Base-by-base conservation (phyloP, 805 yeast species). In the Gaillardinia entomophila region DNA sequence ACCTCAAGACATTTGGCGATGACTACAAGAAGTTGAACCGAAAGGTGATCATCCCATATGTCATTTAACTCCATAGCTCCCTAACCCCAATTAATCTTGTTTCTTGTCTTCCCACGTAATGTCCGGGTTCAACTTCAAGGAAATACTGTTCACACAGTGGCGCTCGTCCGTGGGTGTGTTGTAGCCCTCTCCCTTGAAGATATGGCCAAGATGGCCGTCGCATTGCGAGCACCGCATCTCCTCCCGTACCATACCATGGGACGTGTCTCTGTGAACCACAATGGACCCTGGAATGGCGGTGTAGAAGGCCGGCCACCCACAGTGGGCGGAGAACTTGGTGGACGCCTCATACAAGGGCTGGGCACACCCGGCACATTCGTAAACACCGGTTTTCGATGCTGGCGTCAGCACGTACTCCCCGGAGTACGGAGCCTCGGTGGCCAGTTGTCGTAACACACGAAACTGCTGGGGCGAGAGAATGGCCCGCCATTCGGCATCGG, bases 241-340 rank as follows among this genome's bases (percentile, higher is more conserved):
- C 10, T 79, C 85, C 40, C 98, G 71, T 11, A 63, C 66, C 92
- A 82, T 88, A 0, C 97, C 97, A 31, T 62, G 59, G 6, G 80
- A 57, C 0, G 36, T 48, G 55, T 92, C 98, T 13, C 64, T 68
- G 37, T 71, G 59, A 10, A 81, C 66, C 14, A 57, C 68, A 25
- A 92, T 70, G 4, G 95, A 70, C 0, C 88, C 89, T 0, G 95
- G 94, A 25, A 85, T 64, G 1, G 95, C 96, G 36, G 86, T 82
- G 56, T 81, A 90, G 57, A 92, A 92, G 0, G 96, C 89, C 1
- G 98, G 98, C 98, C 98, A 92, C 2, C 98, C 98, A 57, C 98
- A 92, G 33, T 87, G 87, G 10, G 95, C 77, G 36, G 82, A 79
- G 48, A 92, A 92, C 57, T 92, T 90, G 3, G 96, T 73, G 20